Base-by-base conservation (phyloP, 1,139 yeast species). In the Suhomyces choctaworum region DNA sequence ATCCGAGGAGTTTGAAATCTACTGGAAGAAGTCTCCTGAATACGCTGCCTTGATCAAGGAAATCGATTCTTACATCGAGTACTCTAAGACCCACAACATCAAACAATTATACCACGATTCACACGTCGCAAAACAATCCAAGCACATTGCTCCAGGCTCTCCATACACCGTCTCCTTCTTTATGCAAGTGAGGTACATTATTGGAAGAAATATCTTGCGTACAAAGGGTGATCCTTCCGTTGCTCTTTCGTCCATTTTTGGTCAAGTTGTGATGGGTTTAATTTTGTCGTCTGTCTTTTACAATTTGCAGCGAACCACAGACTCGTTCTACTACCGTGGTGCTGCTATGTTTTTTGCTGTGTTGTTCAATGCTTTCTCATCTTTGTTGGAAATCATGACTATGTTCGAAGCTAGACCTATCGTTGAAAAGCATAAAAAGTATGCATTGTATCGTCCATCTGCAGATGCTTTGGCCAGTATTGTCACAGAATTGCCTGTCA, bases 291-390 rank as follows among this genome's bases (percentile, higher is more conserved):
- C 95, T 1, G 78, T 87, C 52, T 86, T 83, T 56, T 86, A 77
- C 66, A 82, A 85, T 50, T 53, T 82, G 46, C 59, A 55, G 3
- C 48, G 56, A 3, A 56, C 54, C 16, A 61, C 66, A 1, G 58
- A 50, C 9, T 73, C 85, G 2, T 82, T 85, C 57, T 83, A 75
- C 54, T 72, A 66, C 45, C 73, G 95, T 51, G 79, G 84, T 46
- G 82, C 90, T 16, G 73, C 84, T 16, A 60, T 87, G 66, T 87
- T 85, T 64, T 84, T 84, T 56, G 85, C 94, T 31, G 75, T 83
- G 33, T 67, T 86, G 51, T 84, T 82, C 62, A 84, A 85, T 56
- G 87, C 90, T 12, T 81, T 86, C 59, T 68, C 85, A 13, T 82
- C 89, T 13, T 64, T 84, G 48, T 68, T 85, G 56, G 95, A 86